Base-by-base conservation (phyloP, 2,329 filamentous ascomycete genomes). In the Penicillium sp. region DNA sequence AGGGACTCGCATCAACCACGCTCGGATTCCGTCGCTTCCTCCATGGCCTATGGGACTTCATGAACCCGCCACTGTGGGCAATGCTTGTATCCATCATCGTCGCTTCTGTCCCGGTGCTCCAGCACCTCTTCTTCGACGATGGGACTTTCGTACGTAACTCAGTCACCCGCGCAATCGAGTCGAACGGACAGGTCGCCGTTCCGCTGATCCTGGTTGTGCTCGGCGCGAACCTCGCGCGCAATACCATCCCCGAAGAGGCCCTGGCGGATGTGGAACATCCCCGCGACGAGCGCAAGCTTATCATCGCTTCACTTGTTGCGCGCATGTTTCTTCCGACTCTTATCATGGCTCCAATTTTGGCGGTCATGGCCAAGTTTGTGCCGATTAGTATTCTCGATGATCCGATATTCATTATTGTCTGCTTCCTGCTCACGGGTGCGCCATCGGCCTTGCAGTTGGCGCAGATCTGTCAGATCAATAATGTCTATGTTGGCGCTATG, bases 391-490 rank as follows among this genome's bases (percentile, higher is more conserved):
- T 99, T 66, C 81, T 99, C 34, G 94, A 95, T 72, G 94, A 99
- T 71, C 94, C 94, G 10, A 99, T 99, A 68, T 99, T 99, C 75
- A 87, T 99, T 65, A 91, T 99, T 65, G 94, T 99, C 36, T 97
- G 92, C 77, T 99, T 97, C 82, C 81, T 99, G 63, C 88, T 99
- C 64, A 93, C 91, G 0, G 94, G 94, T 36, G 94, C 94, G 3
- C 94, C 94, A 6, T 95, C 89, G 61, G 94, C 94, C 27, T 81
- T 99, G 62, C 94, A 99, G 77, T 79, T 99, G 70, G 93, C 94
- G 7, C 94, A 99, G 78, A 99, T 99, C 60, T 99, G 94, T 78
- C 94, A 97, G 81, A 90, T 97, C 78, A 99, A 99, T 76, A 89
- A 89, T 61, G 94, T 99, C 10, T 99, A 91, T 74, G 93, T 97